Conservation (phyloP, 2,329 filamentous ascomycete species). For the Pestalotiopsis sp. region DNA sequence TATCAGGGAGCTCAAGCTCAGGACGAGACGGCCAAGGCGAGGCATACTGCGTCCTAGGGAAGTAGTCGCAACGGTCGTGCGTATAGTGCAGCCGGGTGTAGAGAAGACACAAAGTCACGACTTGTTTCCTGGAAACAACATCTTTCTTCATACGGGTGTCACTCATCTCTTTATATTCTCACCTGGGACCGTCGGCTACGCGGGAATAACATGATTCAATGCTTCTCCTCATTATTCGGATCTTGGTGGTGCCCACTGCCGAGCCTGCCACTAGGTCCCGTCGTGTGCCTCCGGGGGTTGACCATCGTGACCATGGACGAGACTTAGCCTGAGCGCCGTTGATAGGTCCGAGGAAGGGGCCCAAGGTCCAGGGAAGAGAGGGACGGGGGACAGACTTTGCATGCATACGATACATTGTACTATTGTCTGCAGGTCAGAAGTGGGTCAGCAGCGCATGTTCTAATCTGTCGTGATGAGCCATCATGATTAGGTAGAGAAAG, state of each 20-base stretch:
- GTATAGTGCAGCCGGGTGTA: neutral
- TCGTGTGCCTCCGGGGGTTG: neutral
- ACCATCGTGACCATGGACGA: neutral
- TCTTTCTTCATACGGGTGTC: neutral
- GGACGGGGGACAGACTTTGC: neutral
- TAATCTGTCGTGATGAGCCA: neutral
- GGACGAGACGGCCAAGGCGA: neutral
- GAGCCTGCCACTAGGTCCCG: neutral
- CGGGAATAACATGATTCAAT: neutral
- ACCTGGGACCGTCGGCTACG: neutral
- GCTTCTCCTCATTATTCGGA: neutral
- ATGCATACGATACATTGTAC: neutral
- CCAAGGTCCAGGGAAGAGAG: neutral
- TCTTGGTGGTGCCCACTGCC: neutral
- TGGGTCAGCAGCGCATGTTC: neutral
- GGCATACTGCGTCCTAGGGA: slow-evolving; percentile 2
- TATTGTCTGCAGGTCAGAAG: neutral
- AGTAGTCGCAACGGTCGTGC: neutral
- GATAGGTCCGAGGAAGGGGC: neutral
- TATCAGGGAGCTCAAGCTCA: neutral
- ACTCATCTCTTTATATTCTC: neutral
- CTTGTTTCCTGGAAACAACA: neutral
- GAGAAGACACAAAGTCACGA: neutral
- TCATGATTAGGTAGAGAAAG: neutral
- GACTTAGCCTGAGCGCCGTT: neutral